A percentile compares a stretch with the other conserved stretches of the same genome.
Evolutionary conservation across 2,329 filamentous ascomycete species (phyloP).

Genomic region (Calonectria ilicicola): DNA sequence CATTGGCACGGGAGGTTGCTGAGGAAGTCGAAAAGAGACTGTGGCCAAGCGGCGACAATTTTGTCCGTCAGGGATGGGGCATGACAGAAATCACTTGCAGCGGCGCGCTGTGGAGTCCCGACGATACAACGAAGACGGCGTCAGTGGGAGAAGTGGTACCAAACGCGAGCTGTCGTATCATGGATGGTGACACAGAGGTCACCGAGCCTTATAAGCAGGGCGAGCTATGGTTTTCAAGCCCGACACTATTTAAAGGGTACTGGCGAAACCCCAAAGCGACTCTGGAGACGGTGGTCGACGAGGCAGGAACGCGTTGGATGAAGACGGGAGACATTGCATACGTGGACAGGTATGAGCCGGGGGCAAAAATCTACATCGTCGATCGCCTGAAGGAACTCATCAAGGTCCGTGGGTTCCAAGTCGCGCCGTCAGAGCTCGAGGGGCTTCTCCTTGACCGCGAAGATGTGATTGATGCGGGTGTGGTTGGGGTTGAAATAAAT

Average conservation of each 20-base stretch:
- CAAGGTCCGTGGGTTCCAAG: slow-evolving; percentile 13
- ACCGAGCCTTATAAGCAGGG: slow-evolving; percentile 1
- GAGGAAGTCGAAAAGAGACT: slow-evolving; percentile 6
- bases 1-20: background rate
- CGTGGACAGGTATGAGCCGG: slow-evolving; percentile 1
- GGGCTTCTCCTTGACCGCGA: slow-evolving; percentile 1
- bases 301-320: background rate
- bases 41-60: background rate
- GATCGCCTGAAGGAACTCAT: slow-evolving; percentile 15
- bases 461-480: background rate
- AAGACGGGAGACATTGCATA: slow-evolving; percentile 13
- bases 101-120: background rate
- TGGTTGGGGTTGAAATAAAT: background rate
- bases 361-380: slow-evolving; percentile 3
- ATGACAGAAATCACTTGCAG: slow-evolving; percentile 10
- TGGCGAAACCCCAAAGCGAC: slow-evolving; percentile 8
- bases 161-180: background rate
- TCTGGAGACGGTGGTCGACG: background rate
- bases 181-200: slow-evolving; percentile 4
- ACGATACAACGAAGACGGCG: background rate
- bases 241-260: slow-evolving; percentile 11
- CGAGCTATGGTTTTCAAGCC: slow-evolving; percentile 9
- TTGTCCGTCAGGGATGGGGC: slow-evolving; percentile 8
- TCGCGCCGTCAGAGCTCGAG: slow-evolving; percentile 6
- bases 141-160: slow-evolving; percentile 11